Percentiles rank a stretch among this genome's conserved stretches.
phyloP scores from a whole-genome alignment of 208 protist species.

The Leptomonas pyrrhocoris region DNA sequence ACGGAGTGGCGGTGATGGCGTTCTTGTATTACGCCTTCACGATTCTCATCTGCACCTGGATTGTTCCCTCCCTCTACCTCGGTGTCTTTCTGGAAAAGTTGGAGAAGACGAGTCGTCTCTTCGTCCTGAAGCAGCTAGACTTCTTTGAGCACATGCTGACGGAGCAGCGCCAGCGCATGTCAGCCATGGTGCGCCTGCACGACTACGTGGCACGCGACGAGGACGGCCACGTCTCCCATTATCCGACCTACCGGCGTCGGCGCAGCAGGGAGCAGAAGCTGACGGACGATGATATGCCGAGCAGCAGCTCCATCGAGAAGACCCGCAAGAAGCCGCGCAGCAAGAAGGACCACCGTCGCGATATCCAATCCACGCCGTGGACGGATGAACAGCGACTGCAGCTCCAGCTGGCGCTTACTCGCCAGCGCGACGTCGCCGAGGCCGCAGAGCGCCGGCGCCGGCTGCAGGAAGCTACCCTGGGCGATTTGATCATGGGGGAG shows the following conservation, averaged over 20 bases:
- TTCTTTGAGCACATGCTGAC: constrained; percentile 78
- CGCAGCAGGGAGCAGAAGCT: constrained; percentile 15
- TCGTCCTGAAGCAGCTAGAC: constrained; percentile 79
- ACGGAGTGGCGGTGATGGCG: constrained; percentile 55
- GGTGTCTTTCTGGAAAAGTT: constrained; percentile 92
- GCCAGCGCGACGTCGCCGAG: constrained; percentile 72
- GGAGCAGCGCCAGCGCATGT: constrained; percentile 77
- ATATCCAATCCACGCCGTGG: constrained; percentile 61
- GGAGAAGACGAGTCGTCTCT: constrained; percentile 74
- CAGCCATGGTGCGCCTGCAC: constrained; percentile 56
- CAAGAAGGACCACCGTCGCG: constrained; percentile 24
- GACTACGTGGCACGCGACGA: constrained; percentile 86
- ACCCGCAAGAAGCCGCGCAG: background rate
- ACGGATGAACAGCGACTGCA: constrained; percentile 89
- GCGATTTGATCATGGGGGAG: constrained; percentile 32
- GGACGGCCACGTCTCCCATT: constrained; percentile 57
- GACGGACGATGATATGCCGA: constrained; percentile 26
- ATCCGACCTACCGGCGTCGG: constrained; percentile 40
- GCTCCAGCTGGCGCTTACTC: constrained; percentile 86
- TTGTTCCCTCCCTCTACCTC: constrained; percentile 89
- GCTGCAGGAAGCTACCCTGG: constrained; percentile 29
- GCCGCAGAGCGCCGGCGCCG: constrained; percentile 63
- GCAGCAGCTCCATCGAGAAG: constrained; percentile 11
- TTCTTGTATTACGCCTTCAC: constrained; percentile 89
- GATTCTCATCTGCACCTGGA: constrained; percentile 84